These are phyloP conservation scores for Melampsora abietis-canadensis DNA, from an alignment of 1,284 basidiomycete genomes.

Conservation along the genomic window DNA sequence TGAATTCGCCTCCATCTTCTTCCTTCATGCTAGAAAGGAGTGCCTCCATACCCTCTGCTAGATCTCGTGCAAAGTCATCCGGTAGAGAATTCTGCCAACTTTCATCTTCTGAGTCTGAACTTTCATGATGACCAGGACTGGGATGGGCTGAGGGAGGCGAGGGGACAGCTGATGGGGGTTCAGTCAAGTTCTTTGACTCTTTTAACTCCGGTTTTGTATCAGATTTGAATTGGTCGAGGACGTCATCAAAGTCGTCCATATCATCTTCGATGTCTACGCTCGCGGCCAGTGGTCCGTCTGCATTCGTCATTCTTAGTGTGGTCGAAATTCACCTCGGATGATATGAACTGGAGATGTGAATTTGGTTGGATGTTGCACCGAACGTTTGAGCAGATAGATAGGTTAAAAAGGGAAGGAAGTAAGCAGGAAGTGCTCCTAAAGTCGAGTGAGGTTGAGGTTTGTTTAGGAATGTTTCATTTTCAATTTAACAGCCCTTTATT, in stretches of 20 bases:
- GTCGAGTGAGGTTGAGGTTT: no score
- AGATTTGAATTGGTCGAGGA: constrained; percentile 24
- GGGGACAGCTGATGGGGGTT: not conserved
- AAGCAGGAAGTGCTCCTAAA: no score
- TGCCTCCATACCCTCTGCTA: constrained; percentile 43
- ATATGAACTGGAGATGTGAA: no score
- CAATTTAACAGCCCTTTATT: no score
- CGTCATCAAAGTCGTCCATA: constrained; percentile 44
- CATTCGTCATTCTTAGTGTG: no score
- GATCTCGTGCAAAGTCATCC: constrained; percentile 41
- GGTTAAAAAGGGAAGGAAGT: no score
- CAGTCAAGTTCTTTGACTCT: not conserved
- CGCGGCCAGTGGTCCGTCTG: not conserved
- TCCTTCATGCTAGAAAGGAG: constrained; percentile 40
- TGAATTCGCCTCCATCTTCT: constrained; percentile 41
- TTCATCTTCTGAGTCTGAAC: not conserved
- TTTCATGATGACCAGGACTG: not conserved
- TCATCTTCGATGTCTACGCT: constrained; percentile 37
- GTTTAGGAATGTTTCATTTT: no score
- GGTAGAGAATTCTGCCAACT: constrained; percentile 3
- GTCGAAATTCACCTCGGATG: no score
- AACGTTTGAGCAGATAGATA: no score
- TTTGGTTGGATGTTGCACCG: no score
- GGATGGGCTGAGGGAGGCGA: not conserved
- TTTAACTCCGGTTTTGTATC: not conserved